These are phyloP conservation scores for Phalaenopsis hybrid DNA, from an alignment of 116 monocot genomes.

Conservation along the genomic window DNA sequence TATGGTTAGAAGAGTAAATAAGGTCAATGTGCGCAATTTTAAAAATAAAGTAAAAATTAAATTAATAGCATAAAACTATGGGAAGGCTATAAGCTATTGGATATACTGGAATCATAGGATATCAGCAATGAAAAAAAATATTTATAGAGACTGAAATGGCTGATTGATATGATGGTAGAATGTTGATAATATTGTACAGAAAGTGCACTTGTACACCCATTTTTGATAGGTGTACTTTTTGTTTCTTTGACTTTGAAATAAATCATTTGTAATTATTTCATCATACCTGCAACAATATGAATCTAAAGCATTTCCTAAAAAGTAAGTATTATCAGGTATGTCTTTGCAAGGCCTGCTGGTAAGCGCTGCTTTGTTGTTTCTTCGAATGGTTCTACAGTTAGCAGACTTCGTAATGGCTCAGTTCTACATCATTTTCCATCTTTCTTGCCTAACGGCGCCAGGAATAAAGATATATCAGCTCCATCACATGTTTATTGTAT, in stretches of 20 bases:
- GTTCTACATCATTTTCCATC: conserved; percentile 89
- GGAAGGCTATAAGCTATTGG: no score
- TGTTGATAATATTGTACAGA: background rate
- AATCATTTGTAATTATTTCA: background rate
- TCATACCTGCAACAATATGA: background rate
- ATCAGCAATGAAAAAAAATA: no score
- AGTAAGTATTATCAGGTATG: conserved; percentile 53
- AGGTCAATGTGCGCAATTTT: no score
- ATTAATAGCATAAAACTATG: no score
- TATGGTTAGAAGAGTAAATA: no score
- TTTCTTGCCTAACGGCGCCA: conserved; percentile 72
- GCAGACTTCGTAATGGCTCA: conserved; percentile 86
- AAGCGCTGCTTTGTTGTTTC: conserved; percentile 93
- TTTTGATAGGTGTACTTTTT: conserved; percentile 1
- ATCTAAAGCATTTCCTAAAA: background rate
- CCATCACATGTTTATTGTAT: conserved; percentile 68
- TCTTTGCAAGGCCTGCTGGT: conserved; percentile 80
- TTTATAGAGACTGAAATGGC: background rate
- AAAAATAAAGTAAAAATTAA: no score
- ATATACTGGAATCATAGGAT: no score
- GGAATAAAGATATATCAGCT: conserved; percentile 56
- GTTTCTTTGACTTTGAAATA: background rate
- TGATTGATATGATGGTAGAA: background rate
- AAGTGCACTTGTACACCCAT: no score
- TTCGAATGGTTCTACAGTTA: conserved; percentile 75